These are phyloP conservation scores for Beauveria sp. DNA, from an alignment of 2,329 filamentous ascomycete species.

Conservation along the genomic window DNA sequence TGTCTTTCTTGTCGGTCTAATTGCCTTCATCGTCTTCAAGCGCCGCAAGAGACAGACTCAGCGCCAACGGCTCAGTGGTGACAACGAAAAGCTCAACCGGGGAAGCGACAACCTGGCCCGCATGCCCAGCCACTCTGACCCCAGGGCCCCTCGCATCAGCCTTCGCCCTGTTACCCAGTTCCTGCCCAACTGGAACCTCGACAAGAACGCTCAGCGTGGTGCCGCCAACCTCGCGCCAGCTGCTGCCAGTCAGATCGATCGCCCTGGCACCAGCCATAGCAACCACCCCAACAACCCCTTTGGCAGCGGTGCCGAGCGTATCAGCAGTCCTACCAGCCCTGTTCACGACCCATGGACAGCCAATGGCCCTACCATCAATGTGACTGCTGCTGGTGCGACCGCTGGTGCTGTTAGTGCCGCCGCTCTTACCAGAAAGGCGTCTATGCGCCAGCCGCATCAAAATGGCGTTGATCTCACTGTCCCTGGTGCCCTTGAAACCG, in stretches of 20 bases:
- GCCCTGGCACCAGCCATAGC: slow-evolving; percentile 37
- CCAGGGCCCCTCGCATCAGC: slow-evolving; percentile 69
- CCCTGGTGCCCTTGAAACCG: slow-evolving; percentile 25
- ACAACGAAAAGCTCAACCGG: slow-evolving; percentile 57
- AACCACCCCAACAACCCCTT: slow-evolving; percentile 63
- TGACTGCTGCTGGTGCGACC: slow-evolving; percentile 28
- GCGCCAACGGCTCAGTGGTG: slow-evolving; percentile 34
- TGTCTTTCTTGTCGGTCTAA: slow-evolving; percentile 56
- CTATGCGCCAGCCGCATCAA: slow-evolving; percentile 44
- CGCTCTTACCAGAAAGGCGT: slow-evolving; percentile 44
- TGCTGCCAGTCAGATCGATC: slow-evolving; percentile 38
- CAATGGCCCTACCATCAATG: slow-evolving; percentile 36
- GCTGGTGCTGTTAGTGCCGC: slow-evolving; percentile 31
- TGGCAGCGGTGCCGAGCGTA: slow-evolving; percentile 49
- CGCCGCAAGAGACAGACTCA: slow-evolving; percentile 61
- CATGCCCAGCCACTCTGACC: slow-evolving; percentile 8
- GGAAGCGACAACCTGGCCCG: slow-evolving; percentile 15
- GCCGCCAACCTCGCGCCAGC: slow-evolving; percentile 26
- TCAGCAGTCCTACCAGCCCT: slow-evolving; percentile 15
- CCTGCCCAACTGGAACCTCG: slow-evolving; percentile 55
- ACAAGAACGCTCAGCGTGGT: slow-evolving; percentile 35
- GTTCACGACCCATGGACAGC: slow-evolving; percentile 32
- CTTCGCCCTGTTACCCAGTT: slow-evolving; percentile 81
- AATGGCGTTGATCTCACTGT: slow-evolving; percentile 49
- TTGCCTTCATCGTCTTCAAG: slow-evolving; percentile 65